Conservation (phyloP, 2,329 filamentous ascomycete species). For the Coniochaeta ligniaria region DNA sequence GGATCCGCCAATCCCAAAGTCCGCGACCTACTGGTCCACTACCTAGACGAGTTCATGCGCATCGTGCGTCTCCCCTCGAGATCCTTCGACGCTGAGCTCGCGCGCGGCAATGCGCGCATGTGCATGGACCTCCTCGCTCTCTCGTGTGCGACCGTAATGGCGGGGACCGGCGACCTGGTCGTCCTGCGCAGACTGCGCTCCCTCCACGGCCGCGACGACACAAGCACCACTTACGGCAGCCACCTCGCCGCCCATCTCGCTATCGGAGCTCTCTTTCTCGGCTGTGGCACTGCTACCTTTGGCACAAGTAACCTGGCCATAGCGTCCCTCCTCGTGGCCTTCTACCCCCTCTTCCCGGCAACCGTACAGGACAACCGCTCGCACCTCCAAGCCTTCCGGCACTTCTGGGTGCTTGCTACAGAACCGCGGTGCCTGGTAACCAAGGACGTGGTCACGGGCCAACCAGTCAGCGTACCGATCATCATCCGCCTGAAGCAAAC, state of each 20-base stretch:
- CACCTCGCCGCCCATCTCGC: conserved; percentile 91
- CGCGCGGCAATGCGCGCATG: conserved; percentile 76
- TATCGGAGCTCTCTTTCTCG: conserved; percentile 83
- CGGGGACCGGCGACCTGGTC: conserved; percentile 82
- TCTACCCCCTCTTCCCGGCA: conserved; percentile 89
- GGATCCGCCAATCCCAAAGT: conserved; percentile 64
- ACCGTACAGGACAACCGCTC: conserved; percentile 89
- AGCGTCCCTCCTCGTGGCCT: conserved; percentile 78
- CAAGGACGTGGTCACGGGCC: conserved; percentile 77
- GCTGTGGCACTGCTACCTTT: conserved; percentile 87
- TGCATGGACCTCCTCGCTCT: conserved; percentile 86
- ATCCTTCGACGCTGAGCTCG: conserved; percentile 73
- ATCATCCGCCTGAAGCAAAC: conserved; percentile 50
- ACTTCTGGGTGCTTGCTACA: conserved; percentile 92
- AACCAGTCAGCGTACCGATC: conserved; percentile 69
- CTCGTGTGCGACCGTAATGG: conserved; percentile 84
- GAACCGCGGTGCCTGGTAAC: conserved; percentile 84
- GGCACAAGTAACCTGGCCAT: conserved; percentile 82
- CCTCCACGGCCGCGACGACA: conserved; percentile 79
- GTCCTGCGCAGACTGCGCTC: conserved; percentile 80
- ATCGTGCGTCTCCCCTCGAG: conserved; percentile 54
- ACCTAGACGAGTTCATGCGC: conserved; percentile 80
- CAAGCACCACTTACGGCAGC: conserved; percentile 83
- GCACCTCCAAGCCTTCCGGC: conserved; percentile 91
- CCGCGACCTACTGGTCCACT: conserved; percentile 74